Evolutionary conservation across 257 asterid species (phyloP).

Genomic region (Solanum peruvianum): DNA sequence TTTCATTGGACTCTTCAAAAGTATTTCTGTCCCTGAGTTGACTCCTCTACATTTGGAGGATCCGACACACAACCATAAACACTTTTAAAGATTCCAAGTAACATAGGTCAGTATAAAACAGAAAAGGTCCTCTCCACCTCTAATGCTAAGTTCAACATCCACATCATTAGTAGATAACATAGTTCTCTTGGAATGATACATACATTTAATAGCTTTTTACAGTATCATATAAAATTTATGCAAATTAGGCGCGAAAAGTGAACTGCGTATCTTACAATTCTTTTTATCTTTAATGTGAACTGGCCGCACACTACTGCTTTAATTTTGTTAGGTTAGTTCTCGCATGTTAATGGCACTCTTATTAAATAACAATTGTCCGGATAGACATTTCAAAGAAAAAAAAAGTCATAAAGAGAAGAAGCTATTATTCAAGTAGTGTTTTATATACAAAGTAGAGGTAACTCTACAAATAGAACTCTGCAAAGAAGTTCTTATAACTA

Average conservation of each 20-base stretch:
- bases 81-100: neutral
- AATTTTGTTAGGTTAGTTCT: slow-evolving; percentile 87
- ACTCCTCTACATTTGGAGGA: neutral
- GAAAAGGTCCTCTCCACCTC: slow-evolving; percentile 75
- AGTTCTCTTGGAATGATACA: slow-evolving; percentile 55
- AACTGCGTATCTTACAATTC: too few relatives aligned
- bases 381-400: too few relatives aligned
- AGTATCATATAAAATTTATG: neutral
- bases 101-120: neutral
- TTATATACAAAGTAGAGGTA: too few relatives aligned
- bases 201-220: slow-evolving; percentile 41
- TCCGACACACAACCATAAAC: neutral
- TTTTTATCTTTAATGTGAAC: neutral
- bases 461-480: too few relatives aligned
- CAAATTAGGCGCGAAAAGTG: neutral
- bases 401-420: too few relatives aligned
- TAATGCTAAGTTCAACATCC: slow-evolving; percentile 77
- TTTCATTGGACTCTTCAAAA: neutral
- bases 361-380: slow-evolving; percentile 42
- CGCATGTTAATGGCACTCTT: slow-evolving; percentile 54
- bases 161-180: slow-evolving; percentile 76
- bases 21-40: neutral
- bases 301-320: slow-evolving; percentile 99
- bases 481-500: too few relatives aligned
- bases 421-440: too few relatives aligned